phyloP scores from a whole-genome alignment of 176 grass and related monocot genomes.

The Carex myosuroides region DNA sequence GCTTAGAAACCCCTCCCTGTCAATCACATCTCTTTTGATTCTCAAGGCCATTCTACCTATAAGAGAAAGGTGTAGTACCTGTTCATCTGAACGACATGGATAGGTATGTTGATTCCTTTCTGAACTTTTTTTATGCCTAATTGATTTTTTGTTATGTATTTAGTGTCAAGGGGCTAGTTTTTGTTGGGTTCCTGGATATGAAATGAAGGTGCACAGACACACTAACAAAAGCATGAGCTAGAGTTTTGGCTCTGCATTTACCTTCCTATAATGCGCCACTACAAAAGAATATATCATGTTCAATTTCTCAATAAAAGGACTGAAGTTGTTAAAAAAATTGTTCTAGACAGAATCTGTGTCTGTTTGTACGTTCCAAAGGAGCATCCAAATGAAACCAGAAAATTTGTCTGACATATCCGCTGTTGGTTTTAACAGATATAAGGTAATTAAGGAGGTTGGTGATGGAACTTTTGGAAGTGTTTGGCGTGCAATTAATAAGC shows the following conservation, averaged over 20 bases:
- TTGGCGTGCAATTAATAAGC: conserved; percentile 99
- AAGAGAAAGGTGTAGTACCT: not conserved
- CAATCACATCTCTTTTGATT: not conserved
- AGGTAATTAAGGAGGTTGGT: conserved; percentile 99
- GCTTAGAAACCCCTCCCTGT: not conserved
- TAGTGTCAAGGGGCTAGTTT: not conserved
- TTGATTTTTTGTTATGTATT: not conserved
- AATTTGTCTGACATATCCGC: not conserved
- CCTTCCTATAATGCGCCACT: not conserved
- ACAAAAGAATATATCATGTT: not conserved
- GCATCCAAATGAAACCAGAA: not conserved
- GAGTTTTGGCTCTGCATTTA: not conserved
- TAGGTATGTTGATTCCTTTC: conserved; percentile 10
- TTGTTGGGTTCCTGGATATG: not conserved
- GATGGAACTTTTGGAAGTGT: conserved; percentile 98
- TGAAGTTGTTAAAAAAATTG: not conserved
- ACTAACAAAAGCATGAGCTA: not conserved
- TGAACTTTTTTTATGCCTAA: not conserved
- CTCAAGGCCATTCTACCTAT: not conserved
- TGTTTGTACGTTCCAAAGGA: not conserved
- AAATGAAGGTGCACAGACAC: not conserved
- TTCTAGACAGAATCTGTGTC: not conserved
- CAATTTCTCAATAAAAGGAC: not conserved
- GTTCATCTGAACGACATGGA: conserved; percentile 14
- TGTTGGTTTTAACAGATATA: conserved; percentile 50